Evolutionary conservation across 352 stramenopile genomes (phyloP).

Genomic region (Pythium oligandrum): DNA sequence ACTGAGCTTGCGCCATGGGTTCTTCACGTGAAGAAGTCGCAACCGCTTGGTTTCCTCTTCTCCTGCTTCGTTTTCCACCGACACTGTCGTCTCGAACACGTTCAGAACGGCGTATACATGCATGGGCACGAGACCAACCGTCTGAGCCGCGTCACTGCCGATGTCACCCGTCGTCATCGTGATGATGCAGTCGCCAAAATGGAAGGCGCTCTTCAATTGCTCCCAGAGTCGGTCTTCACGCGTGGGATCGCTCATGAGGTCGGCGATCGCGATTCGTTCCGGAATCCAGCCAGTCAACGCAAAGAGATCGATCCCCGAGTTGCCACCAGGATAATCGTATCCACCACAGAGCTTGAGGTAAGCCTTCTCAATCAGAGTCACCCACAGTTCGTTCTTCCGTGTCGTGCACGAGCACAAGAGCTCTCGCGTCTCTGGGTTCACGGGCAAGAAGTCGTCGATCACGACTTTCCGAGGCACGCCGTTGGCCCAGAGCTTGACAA

Average conservation of each 20-base stretch:
- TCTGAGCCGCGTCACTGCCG: slow-evolving; percentile 50
- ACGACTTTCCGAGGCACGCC: slow-evolving; percentile 91
- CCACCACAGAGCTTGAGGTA: slow-evolving; percentile 97
- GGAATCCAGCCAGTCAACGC: slow-evolving; percentile 98
- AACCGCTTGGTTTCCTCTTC: slow-evolving; percentile 32
- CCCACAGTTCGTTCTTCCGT: slow-evolving; percentile 81
- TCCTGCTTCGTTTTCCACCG: slow-evolving; percentile 4
- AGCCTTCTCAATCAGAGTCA: slow-evolving; percentile 98
- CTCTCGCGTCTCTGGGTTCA: slow-evolving; percentile 61
- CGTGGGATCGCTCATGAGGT: slow-evolving; percentile 21
- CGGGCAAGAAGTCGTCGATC: slow-evolving; percentile 94
- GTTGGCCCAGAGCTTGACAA: slow-evolving; percentile 96
- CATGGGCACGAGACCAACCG: slow-evolving; percentile 91
- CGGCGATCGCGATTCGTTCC: slow-evolving; percentile 81
- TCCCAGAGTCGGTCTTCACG: slow-evolving; percentile 76
- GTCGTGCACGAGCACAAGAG: slow-evolving; percentile 85
- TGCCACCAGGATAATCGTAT: slow-evolving; percentile 97
- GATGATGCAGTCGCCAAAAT: slow-evolving; percentile 96
- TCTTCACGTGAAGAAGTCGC: slow-evolving; percentile 93
- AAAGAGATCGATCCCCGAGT: slow-evolving; percentile 97
- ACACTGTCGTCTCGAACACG: slow-evolving; percentile 75
- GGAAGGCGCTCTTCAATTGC: slow-evolving; percentile 90
- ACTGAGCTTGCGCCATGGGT: slow-evolving; percentile 91
- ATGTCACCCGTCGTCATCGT: slow-evolving; percentile 93
- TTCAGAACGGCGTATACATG: slow-evolving; percentile 97